phyloP scores from a whole-genome alignment of 148 eudicot species.

The Beta vulgaris region DNA sequence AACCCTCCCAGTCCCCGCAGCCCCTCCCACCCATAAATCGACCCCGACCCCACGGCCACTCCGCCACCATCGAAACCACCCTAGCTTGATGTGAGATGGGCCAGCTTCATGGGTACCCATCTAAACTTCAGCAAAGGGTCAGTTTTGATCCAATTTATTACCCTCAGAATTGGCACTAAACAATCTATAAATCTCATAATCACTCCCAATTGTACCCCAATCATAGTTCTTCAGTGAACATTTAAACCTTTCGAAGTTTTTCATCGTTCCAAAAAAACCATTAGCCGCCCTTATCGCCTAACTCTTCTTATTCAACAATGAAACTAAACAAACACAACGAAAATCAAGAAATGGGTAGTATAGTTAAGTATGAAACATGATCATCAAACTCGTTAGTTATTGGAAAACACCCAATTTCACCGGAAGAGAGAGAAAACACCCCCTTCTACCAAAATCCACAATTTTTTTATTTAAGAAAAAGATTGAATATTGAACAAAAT shows the following conservation, averaged over 20 bases:
- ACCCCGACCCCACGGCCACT: too few species aligned
- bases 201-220: slow-evolving; percentile 68
- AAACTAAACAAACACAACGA: slow-evolving; percentile 25
- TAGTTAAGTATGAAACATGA: slow-evolving; percentile 25
- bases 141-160: slow-evolving; percentile 34
- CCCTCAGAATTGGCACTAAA: slow-evolving; percentile 46
- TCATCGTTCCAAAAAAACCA: slow-evolving; percentile 13
- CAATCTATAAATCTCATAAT: slow-evolving; percentile 59
- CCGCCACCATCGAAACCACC: too few species aligned
- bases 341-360: slow-evolving; percentile 26
- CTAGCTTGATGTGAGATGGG: too few species aligned
- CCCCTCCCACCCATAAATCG: too few species aligned
- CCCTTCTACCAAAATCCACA: neutral
- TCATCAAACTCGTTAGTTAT: slow-evolving; percentile 18
- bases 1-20: too few species aligned
- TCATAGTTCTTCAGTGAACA: slow-evolving; percentile 73
- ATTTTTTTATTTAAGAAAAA: neutral
- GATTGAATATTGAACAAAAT: neutral
- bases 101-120: slow-evolving; percentile 95
- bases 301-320: slow-evolving; percentile 20
- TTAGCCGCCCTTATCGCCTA: slow-evolving; percentile 36
- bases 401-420: too few species aligned
- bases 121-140: slow-evolving; percentile 86
- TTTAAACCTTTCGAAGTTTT: slow-evolving; percentile 43
- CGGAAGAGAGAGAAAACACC: slow-evolving; percentile 14